Evolutionary conservation across 2,329 filamentous ascomycete species (phyloP).

Genomic region (Alternaria rosae): DNA sequence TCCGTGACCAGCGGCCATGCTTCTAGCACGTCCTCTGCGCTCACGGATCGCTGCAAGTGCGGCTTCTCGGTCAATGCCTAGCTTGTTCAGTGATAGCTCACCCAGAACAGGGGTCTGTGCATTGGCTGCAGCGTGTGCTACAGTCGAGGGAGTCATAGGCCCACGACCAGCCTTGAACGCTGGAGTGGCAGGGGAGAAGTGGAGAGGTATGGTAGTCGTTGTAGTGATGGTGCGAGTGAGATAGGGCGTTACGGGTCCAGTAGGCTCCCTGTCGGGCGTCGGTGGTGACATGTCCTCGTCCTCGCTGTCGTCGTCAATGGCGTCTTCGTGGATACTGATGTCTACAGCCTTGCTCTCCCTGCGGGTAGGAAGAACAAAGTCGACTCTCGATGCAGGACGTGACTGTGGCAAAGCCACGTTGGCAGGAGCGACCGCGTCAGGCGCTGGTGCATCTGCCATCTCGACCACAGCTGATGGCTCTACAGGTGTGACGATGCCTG

Average conservation of each 20-base stretch:
- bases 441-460: conserved; percentile 28
- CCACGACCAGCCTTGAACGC: conserved; percentile 34
- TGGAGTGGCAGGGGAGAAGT: conserved; percentile 53
- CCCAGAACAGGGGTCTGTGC: conserved; percentile 40
- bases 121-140: conserved; percentile 44
- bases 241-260: conserved; percentile 41
- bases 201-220: conserved; percentile 58
- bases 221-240: conserved; percentile 55
- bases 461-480: conserved; percentile 31
- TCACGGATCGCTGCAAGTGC: conserved; percentile 78
- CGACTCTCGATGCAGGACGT: conserved; percentile 14
- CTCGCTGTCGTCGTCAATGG: conserved; percentile 41
- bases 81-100: conserved; percentile 44
- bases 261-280: conserved; percentile 28
- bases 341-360: conserved; percentile 25
- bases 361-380: conserved; percentile 11
- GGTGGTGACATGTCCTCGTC: conserved; percentile 35
- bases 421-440: conserved; percentile 23
- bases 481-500: conserved; percentile 13
- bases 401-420: conserved; percentile 19
- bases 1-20: conserved; percentile 68
- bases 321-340: conserved; percentile 45
- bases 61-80: conserved; percentile 67
- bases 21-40: conserved; percentile 73
- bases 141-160: conserved; percentile 45